Conservation (phyloP, 2,329 filamentous ascomycete species). For the Xylariaceae sp. region DNA sequence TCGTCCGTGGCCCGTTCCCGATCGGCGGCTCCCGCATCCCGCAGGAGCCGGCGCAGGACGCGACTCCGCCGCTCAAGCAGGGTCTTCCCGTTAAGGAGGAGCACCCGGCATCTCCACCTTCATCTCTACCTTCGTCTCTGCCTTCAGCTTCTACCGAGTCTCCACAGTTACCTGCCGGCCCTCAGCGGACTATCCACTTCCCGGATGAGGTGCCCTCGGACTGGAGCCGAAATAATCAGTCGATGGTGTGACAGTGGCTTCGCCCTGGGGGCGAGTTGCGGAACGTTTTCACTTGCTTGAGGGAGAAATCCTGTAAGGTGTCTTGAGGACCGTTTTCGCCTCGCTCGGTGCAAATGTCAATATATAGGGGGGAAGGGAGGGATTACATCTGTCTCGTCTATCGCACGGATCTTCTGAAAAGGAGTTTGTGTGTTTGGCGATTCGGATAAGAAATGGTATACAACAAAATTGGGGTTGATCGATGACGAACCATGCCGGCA, state of each 20-base stretch:
- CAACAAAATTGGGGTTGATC: too few relatives aligned
- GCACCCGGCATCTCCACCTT: background rate
- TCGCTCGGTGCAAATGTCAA: too few relatives aligned
- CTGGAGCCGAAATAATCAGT: background rate
- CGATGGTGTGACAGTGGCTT: background rate
- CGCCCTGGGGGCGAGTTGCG: background rate
- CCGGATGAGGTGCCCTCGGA: slow-evolving; percentile 34
- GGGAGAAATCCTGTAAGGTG: background rate
- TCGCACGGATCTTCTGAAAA: too few relatives aligned
- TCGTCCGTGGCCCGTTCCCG: slow-evolving; percentile 32
- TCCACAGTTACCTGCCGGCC: slow-evolving; percentile 13
- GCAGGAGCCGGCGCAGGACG: slow-evolving; percentile 1
- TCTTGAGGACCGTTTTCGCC: too few relatives aligned
- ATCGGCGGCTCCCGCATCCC: slow-evolving; percentile 37
- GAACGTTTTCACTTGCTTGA: background rate
- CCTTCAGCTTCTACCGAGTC: slow-evolving; percentile 14
- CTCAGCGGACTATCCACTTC: slow-evolving; percentile 40
- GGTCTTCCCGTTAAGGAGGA: slow-evolving; percentile 1
- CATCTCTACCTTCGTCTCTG: background rate
- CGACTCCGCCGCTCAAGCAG: background rate
- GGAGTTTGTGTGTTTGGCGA: too few relatives aligned
- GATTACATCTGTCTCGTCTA: too few relatives aligned
- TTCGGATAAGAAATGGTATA: too few relatives aligned
- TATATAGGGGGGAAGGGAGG: too few relatives aligned
- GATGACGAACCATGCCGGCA: too few relatives aligned